These are phyloP conservation scores for Silene vulgaris DNA, from an alignment of 179 eudicot species.

Conservation along the genomic window DNA sequence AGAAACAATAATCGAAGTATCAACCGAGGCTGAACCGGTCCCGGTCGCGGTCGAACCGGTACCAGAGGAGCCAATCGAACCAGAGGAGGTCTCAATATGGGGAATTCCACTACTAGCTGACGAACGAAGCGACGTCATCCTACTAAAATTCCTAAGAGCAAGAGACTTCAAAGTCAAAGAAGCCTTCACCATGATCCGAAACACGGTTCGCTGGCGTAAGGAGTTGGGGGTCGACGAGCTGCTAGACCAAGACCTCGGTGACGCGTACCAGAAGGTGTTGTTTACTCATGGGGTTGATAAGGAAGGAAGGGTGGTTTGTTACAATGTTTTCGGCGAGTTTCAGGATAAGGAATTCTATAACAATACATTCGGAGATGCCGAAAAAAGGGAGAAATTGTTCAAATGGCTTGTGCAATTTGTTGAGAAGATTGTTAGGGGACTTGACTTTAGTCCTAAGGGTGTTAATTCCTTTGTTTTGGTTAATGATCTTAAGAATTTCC, in stretches of 20 bases:
- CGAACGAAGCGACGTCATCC: slow-evolving; percentile 34
- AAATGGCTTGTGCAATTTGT: slow-evolving; percentile 61
- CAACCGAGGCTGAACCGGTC: neutral
- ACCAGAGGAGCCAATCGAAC: slow-evolving; percentile 3
- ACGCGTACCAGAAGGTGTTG: slow-evolving; percentile 44
- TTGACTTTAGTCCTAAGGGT: slow-evolving; percentile 64
- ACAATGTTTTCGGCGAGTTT: slow-evolving; percentile 64
- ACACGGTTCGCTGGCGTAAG: slow-evolving; percentile 35
- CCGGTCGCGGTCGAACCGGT: slow-evolving; percentile 15
- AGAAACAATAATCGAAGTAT: slow-evolving; percentile 34
- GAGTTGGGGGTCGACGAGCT: slow-evolving; percentile 34
- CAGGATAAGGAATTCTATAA: slow-evolving; percentile 56
- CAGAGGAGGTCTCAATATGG: slow-evolving; percentile 42
- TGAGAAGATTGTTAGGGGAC: slow-evolving; percentile 58
- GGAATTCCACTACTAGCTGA: slow-evolving; percentile 39
- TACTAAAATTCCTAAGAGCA: slow-evolving; percentile 42
- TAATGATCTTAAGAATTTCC: slow-evolving; percentile 62
- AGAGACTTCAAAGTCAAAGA: slow-evolving; percentile 41
- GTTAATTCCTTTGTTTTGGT: slow-evolving; percentile 54
- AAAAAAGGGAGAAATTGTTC: slow-evolving; percentile 52
- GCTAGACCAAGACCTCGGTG: slow-evolving; percentile 32
- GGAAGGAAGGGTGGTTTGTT: slow-evolving; percentile 52
- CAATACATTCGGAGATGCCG: slow-evolving; percentile 56
- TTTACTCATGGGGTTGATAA: slow-evolving; percentile 51
- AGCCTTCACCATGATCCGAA: slow-evolving; percentile 35